Conservation (phyloP, 192 early-diverging fungal species). For the Coemansia sp. region DNA sequence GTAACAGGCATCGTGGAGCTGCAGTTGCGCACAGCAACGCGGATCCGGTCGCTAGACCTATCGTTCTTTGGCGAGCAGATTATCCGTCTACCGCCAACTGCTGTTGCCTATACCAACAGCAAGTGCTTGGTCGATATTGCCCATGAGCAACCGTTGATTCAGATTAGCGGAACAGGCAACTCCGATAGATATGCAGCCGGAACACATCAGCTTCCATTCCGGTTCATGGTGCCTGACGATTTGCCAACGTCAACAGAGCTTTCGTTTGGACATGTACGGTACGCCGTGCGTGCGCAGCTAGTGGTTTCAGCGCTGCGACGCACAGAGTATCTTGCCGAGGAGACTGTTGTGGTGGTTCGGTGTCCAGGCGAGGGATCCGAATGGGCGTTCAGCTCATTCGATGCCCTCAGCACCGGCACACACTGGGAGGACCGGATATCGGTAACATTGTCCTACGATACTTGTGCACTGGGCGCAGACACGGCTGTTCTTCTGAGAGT, state of each 20-base stretch:
- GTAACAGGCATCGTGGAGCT: conserved; percentile 18
- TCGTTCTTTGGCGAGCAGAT: conserved; percentile 14
- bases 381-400: conserved; percentile 22
- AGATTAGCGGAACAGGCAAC: background rate
- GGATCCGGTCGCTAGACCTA: conserved; percentile 9
- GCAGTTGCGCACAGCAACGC: conserved; percentile 10
- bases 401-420: conserved; percentile 12
- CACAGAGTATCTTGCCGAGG: background rate
- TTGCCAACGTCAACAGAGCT: conserved; percentile 12
- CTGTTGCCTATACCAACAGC: background rate
- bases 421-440: conserved; percentile 18
- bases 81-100: background rate
- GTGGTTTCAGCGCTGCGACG: conserved; percentile 13
- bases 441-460: conserved; percentile 1
- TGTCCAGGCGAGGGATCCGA: conserved; percentile 19
- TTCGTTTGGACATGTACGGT: conserved; percentile 13
- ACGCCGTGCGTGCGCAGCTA: conserved; percentile 16
- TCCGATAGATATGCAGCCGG: conserved; percentile 12
- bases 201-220: conserved; percentile 19
- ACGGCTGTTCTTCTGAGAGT: conserved; percentile 4
- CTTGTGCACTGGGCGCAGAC: conserved; percentile 9
- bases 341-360: conserved; percentile 13
- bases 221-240: conserved; percentile 17
- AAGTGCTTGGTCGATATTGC: conserved; percentile 10
- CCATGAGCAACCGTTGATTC: background rate